These are phyloP conservation scores for Coemansia umbellata DNA, from an alignment of 192 early-diverging fungal species.

Conservation along the genomic window DNA sequence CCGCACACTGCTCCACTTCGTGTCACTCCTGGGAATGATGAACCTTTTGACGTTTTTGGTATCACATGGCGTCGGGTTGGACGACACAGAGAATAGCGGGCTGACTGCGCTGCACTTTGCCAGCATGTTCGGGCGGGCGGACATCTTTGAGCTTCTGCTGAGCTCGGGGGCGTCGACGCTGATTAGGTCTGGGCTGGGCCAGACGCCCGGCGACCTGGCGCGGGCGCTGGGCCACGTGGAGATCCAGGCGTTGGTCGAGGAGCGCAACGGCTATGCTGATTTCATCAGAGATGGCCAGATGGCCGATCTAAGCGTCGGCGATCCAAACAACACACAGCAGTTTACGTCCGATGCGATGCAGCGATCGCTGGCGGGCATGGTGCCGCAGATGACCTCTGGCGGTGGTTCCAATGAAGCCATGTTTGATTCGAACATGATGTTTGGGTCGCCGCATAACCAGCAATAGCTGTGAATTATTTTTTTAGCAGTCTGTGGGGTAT, in stretches of 20 bases:
- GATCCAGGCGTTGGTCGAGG: constrained; percentile 25
- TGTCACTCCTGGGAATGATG: constrained; percentile 57
- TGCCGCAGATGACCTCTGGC: not conserved
- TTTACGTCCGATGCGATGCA: not conserved
- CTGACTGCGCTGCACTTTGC: constrained; percentile 73
- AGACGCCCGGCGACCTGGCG: constrained; percentile 36
- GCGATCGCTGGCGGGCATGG: constrained; percentile 1
- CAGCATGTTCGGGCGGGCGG: constrained; percentile 49
- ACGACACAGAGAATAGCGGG: constrained; percentile 59
- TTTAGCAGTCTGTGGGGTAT: too few relatives aligned
- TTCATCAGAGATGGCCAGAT: constrained; percentile 44
- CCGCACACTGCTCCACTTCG: constrained; percentile 64
- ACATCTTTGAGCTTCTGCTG: constrained; percentile 55
- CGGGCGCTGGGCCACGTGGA: constrained; percentile 5
- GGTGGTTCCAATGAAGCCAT: not conserved
- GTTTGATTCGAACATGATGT: too few relatives aligned
- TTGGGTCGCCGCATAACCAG: too few relatives aligned
- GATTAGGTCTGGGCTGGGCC: constrained; percentile 8
- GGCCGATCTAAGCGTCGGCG: constrained; percentile 4
- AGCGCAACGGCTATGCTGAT: constrained; percentile 37
- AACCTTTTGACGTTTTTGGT: constrained; percentile 49
- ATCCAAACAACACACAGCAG: not conserved
- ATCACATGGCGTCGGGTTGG: constrained; percentile 43
- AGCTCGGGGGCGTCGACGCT: constrained; percentile 52
- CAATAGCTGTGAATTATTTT: too few relatives aligned